These are phyloP conservation scores for Lippia alba DNA, from an alignment of 305 asterid species.

Conservation along the genomic window DNA sequence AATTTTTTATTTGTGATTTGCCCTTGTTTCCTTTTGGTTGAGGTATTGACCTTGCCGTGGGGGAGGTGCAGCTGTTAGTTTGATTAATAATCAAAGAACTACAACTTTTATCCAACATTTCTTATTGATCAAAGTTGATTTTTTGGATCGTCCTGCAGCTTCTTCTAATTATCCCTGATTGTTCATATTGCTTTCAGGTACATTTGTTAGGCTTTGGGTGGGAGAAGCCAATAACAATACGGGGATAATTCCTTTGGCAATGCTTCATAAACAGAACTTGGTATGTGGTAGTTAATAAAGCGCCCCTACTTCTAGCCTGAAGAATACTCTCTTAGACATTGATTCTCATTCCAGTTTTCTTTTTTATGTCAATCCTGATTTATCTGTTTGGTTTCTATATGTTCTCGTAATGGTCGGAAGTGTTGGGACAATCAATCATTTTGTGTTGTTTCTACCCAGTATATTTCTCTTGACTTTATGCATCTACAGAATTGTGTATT, in stretches of 20 bases:
- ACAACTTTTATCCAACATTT: slow-evolving; percentile 3
- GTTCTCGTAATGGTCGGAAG: slow-evolving; percentile 8
- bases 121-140: slow-evolving; percentile 3
- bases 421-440: background rate
- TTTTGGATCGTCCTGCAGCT: background rate
- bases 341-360: slow-evolving; percentile 18
- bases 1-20: slow-evolving; percentile 15
- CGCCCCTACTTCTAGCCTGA: background rate
- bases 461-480: slow-evolving; percentile 5
- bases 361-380: slow-evolving; percentile 21
- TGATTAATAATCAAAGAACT: slow-evolving; percentile 20
- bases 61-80: slow-evolving; percentile 23
- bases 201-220: slow-evolving; percentile 72
- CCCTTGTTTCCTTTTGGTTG: slow-evolving; percentile 9
- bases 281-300: slow-evolving; percentile 51
- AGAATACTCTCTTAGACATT: slow-evolving; percentile 15
- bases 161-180: too few species aligned
- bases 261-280: slow-evolving; percentile 63
- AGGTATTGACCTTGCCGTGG: slow-evolving; percentile 18
- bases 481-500: background rate
- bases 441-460: slow-evolving; percentile 15
- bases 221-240: slow-evolving; percentile 56
- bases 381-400: slow-evolving; percentile 9
- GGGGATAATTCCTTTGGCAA: slow-evolving; percentile 67
- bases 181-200: slow-evolving; percentile 58